Percentiles rank a stretch among this genome's conserved stretches.
Conservation (phyloP, 768 basidiomycete species). For the Coprinopsis strossmayeri region DNA sequence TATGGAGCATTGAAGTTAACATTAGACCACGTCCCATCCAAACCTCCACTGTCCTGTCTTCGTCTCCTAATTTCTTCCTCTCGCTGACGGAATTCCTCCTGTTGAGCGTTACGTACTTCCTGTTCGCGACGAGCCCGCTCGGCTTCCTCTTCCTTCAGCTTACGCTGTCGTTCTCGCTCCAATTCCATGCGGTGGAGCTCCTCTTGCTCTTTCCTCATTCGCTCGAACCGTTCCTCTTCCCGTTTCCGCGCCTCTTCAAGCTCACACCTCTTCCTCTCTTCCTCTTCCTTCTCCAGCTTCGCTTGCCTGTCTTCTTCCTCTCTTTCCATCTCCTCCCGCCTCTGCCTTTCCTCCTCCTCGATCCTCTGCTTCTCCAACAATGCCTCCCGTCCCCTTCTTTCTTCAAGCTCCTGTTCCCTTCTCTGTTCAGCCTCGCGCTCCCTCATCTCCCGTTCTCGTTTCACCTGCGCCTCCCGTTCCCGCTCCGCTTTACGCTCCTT, state of each 20-base stretch:
- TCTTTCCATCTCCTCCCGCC: slow-evolving; percentile 14
- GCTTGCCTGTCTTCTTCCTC: slow-evolving; percentile 10
- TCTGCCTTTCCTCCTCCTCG: slow-evolving; percentile 13
- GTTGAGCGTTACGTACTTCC: slow-evolving; percentile 26
- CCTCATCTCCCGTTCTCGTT: too few relatives aligned
- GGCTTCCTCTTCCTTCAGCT: slow-evolving; percentile 11
- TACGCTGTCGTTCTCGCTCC: slow-evolving; percentile 14
- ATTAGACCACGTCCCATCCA: slow-evolving; percentile 25
- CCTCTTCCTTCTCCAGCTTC: slow-evolving; percentile 14
- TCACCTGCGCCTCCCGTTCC: slow-evolving; percentile 14
- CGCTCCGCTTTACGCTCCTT: slow-evolving; percentile 12
- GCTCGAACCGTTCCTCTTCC: slow-evolving; percentile 9
- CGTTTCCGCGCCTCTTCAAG: slow-evolving; percentile 16
- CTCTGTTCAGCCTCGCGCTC: slow-evolving; percentile 15
- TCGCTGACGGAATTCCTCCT: slow-evolving; percentile 35
- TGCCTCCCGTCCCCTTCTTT: not conserved
- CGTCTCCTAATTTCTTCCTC: slow-evolving; percentile 37
- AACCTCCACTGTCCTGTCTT: slow-evolving; percentile 39
- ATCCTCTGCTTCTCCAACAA: slow-evolving; percentile 13
- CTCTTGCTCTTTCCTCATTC: slow-evolving; percentile 15
- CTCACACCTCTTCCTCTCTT: too few relatives aligned
- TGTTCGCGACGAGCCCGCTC: slow-evolving; percentile 11
- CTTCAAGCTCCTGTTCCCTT: slow-evolving; percentile 14
- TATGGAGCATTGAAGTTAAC: not conserved
- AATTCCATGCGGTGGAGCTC: slow-evolving; percentile 19